phyloP scores from a whole-genome alignment of 2,329 filamentous ascomycete genomes.

The Venturia pyrina region DNA sequence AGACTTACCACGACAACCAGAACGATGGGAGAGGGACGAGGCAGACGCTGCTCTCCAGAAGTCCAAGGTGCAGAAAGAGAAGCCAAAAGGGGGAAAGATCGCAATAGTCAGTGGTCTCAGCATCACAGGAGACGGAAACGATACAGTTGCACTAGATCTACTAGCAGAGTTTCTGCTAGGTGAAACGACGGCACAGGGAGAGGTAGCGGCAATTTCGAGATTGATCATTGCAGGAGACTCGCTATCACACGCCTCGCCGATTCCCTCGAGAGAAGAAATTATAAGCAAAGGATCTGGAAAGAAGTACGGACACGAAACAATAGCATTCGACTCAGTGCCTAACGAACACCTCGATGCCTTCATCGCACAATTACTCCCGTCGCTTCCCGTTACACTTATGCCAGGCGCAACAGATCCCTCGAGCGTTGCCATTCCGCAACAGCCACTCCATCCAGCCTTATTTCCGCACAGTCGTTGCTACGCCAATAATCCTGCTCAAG shows the following conservation, averaged over 20 bases:
- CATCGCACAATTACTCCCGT: slow-evolving; percentile 69
- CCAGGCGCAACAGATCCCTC: slow-evolving; percentile 79
- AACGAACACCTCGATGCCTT: slow-evolving; percentile 78
- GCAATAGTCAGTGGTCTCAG: slow-evolving; percentile 83
- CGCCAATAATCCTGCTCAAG: slow-evolving; percentile 37
- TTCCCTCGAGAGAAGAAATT: slow-evolving; percentile 37
- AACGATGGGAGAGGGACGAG: slow-evolving; percentile 64
- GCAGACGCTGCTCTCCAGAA: slow-evolving; percentile 26
- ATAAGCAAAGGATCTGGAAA: slow-evolving; percentile 43
- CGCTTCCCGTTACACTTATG: slow-evolving; percentile 78
- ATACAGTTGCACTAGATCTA: slow-evolving; percentile 66
- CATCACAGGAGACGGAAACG: slow-evolving; percentile 66
- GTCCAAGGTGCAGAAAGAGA: slow-evolving; percentile 29
- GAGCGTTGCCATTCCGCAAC: slow-evolving; percentile 82
- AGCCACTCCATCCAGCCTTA: slow-evolving; percentile 86
- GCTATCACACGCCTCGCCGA: slow-evolving; percentile 44
- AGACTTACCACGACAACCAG: slow-evolving; percentile 72
- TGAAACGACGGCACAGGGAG: slow-evolving; percentile 54
- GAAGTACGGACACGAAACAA: slow-evolving; percentile 91
- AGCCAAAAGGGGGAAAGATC: slow-evolving; percentile 54
- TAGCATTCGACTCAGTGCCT: slow-evolving; percentile 76
- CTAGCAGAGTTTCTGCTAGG: slow-evolving; percentile 82
- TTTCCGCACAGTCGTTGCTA: slow-evolving; percentile 69
- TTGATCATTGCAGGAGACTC: slow-evolving; percentile 91
- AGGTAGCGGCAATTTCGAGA: slow-evolving; percentile 61